Evolutionary conservation across 179 eudicot species (phyloP), one percentile per base, ranked within the genome.

Genomic region (Beta corolliflora): DNA sequence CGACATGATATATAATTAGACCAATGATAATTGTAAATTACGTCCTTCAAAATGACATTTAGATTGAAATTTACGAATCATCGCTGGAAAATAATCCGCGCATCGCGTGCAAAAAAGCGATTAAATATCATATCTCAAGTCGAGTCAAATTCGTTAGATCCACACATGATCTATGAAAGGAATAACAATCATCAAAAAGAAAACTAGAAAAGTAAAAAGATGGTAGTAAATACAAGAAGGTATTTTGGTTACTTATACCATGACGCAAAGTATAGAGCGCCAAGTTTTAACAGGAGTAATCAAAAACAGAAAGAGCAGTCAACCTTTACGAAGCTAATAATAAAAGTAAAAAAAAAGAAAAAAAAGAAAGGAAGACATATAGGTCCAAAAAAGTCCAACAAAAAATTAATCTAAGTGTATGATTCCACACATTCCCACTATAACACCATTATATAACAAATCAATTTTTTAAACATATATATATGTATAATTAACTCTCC

Each of bases 241-340:
- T 68, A 68, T 45, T 25, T 21, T 31, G 71, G 77, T 77, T 77
- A 82, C 66, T 61, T 41, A 63, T 71, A 71, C 54, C 19, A 76
- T 50, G 84, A 82, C 76, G 84, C 76, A 59, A 83, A 79, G 81
- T 78, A 79, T 78, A 65, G 14, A 55, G 44, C 60, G 65, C 73
- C 52, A 50, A 45, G 18, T 13, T n/a, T 14, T n/a, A 7, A 59
- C 21, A 14, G 41, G 41, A 36, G 41, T 36, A 1, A 36, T 1
- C 9, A 21, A 0, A 29, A 23, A 65, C 16, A 9, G 2, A 77
- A 77, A 52, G 16, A 53, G 19, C 71, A 71, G 81, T 82, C 81
- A 77, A 78, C 81, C 59, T 77, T 82, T 61, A 77, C 81, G 15
- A 61, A 63, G 36, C 56, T 23, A 71, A 21, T 16, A 59, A 72